A percentile compares a stretch with the other conserved stretches of the same genome.
Conservation (phyloP, 345 rosid species). For the Rhodomyrtus tomentosa region DNA sequence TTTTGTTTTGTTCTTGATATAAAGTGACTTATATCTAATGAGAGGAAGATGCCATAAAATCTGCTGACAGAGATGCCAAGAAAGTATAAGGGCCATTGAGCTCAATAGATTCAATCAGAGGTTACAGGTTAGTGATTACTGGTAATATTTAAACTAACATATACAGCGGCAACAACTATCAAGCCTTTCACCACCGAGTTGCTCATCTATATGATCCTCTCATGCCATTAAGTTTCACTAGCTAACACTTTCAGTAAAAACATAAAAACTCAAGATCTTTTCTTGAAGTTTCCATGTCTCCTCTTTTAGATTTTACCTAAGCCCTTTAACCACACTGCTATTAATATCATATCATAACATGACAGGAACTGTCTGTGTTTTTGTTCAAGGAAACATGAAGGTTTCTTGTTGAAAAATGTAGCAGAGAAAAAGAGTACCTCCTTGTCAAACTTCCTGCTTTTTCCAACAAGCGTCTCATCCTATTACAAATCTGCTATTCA, state of each 20-base stretch:
- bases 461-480: not conserved
- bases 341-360: not conserved
- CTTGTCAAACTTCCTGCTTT: not conserved
- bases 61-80: not conserved
- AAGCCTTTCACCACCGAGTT: not conserved
- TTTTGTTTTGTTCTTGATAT: not conserved
- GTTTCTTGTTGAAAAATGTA: not conserved
- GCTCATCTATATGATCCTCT: not conserved
- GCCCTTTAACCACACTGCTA: not conserved
- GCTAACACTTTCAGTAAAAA: not conserved
- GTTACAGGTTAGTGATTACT: not conserved
- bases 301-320: not conserved
- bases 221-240: not conserved
- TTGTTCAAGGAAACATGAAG: not conserved
- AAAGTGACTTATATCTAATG: not conserved
- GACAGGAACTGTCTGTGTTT: not conserved
- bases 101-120: not conserved
- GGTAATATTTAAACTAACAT: not conserved
- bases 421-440: not conserved
- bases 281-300: not conserved
- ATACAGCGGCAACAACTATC: not conserved
- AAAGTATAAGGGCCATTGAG: not conserved
- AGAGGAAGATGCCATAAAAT: not conserved
- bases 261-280: not conserved
- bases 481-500: not conserved